A percentile compares a stretch with the other conserved stretches of the same genome.
Conservation (phyloP, 2,329 filamentous ascomycete species). For the Ophiostoma montium region DNA sequence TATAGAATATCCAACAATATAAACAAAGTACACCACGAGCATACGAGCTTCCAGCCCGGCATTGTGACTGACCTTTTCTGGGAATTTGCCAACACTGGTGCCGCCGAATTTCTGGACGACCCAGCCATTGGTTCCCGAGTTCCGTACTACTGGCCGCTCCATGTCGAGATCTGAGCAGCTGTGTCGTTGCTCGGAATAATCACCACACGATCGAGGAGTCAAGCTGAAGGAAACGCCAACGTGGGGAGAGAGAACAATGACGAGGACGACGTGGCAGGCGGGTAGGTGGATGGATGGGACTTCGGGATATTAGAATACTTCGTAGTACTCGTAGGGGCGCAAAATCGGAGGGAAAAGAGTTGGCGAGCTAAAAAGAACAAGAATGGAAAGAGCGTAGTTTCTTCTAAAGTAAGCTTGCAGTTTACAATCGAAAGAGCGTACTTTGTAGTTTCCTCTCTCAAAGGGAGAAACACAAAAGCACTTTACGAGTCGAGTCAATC, state of each 20-base stretch:
- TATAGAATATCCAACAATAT: too few relatives aligned
- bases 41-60: too few relatives aligned
- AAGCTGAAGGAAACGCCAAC: too few relatives aligned
- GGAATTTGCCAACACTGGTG: conserved; percentile 43
- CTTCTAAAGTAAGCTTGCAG: neutral
- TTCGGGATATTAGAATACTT: neutral
- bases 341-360: neutral
- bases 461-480: neutral
- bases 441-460: neutral
- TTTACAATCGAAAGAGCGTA: neutral
- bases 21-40: too few relatives aligned
- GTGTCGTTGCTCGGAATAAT: neutral
- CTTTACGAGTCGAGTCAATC: neutral
- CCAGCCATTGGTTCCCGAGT: conserved; percentile 23
- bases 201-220: neutral
- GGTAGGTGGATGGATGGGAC: neutral
- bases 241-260: neutral
- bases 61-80: conserved; percentile 29
- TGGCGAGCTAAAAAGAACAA: neutral
- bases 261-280: neutral
- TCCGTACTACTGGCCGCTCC: conserved; percentile 9
- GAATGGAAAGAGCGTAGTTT: neutral
- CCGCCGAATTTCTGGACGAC: conserved; percentile 49
- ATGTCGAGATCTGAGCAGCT: conserved; percentile 3
- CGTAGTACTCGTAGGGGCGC: too few relatives aligned